A percentile compares a stretch with the other conserved stretches of the same genome.
Conservation (phyloP, 1,284 basidiomycete species). For the Moesziomyces aphidis region DNA sequence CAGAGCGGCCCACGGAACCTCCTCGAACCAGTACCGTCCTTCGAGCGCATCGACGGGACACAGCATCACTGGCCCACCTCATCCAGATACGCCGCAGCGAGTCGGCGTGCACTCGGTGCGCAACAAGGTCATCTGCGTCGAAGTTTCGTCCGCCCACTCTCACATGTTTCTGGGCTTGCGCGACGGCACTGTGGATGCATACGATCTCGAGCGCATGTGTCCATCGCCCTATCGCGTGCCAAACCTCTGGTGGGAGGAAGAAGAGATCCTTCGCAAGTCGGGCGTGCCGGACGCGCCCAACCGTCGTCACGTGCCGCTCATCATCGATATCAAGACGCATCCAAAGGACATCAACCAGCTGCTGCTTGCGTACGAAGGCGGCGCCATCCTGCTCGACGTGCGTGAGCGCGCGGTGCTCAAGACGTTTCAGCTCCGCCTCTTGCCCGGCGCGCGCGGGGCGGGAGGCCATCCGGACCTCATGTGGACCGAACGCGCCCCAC, state of each 20-base stretch:
- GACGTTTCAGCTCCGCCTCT: constrained; percentile 57
- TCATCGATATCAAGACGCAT: constrained; percentile 72
- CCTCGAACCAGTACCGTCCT: constrained; percentile 41
- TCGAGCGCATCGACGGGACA: constrained; percentile 34
- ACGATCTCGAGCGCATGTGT: constrained; percentile 67
- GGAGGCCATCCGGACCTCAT: constrained; percentile 72
- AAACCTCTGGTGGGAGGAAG: constrained; percentile 78
- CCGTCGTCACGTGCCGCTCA: constrained; percentile 67
- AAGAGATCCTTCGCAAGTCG: constrained; percentile 74
- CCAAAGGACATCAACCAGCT: constrained; percentile 84
- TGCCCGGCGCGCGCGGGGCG: constrained; percentile 64
- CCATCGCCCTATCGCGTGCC: constrained; percentile 66
- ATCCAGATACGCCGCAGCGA: constrained; percentile 56
- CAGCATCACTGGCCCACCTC: constrained; percentile 46
- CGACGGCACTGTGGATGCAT: constrained; percentile 70
- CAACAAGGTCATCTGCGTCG: constrained; percentile 72
- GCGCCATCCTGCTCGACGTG: constrained; percentile 62
- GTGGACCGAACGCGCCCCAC: constrained; percentile 76
- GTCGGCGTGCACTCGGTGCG: constrained; percentile 54
- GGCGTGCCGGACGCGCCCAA: constrained; percentile 72
- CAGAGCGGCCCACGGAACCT: constrained; percentile 39
- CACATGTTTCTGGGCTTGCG: constrained; percentile 74
- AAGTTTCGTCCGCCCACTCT: constrained; percentile 79
- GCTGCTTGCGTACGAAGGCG: constrained; percentile 84
- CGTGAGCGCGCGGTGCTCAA: constrained; percentile 53